phyloP scores from a whole-genome alignment of 371 early-diverging fungal species.

The Blakeslea trispora region DNA sequence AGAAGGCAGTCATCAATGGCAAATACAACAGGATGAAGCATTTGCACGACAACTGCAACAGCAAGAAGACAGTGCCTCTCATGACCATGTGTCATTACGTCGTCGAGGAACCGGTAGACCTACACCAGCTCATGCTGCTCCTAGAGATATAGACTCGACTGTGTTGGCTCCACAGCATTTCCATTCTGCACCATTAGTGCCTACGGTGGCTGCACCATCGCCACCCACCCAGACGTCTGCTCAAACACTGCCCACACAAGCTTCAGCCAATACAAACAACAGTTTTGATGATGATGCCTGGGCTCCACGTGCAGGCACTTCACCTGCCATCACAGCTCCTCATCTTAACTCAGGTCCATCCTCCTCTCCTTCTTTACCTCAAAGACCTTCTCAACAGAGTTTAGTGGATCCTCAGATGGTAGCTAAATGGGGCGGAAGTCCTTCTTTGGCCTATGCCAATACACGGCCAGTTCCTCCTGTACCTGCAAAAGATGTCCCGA shows the following conservation, averaged over 20 bases:
- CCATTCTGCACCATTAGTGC: slow-evolving; percentile 34
- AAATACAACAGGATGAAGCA: slow-evolving; percentile 69
- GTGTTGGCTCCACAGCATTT: slow-evolving; percentile 15
- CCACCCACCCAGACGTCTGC: not conserved
- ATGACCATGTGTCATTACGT: slow-evolving; percentile 26
- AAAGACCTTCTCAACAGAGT: slow-evolving; percentile 36
- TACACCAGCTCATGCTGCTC: slow-evolving; percentile 44
- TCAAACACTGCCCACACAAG: not conserved
- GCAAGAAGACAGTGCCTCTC: slow-evolving; percentile 33
- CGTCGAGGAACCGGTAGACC: slow-evolving; percentile 51
- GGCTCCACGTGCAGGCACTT: slow-evolving; percentile 45
- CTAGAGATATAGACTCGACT: slow-evolving; percentile 34
- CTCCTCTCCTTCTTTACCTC: slow-evolving; percentile 17
- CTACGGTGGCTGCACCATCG: slow-evolving; percentile 6
- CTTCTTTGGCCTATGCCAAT: slow-evolving; percentile 21
- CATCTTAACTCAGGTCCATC: slow-evolving; percentile 9
- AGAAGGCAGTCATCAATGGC: slow-evolving; percentile 26
- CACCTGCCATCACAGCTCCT: slow-evolving; percentile 20
- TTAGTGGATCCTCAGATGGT: slow-evolving; percentile 40
- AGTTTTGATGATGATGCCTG: slow-evolving; percentile 63
- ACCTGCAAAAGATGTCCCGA: not conserved
- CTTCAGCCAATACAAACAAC: slow-evolving; percentile 7
- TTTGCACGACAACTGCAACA: slow-evolving; percentile 82
- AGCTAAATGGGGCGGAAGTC: slow-evolving; percentile 36
- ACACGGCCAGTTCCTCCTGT: slow-evolving; percentile 20